These are phyloP conservation scores for Colletotrichum paranaense DNA, from an alignment of 2,329 filamentous ascomycete genomes.

Conservation along the genomic window DNA sequence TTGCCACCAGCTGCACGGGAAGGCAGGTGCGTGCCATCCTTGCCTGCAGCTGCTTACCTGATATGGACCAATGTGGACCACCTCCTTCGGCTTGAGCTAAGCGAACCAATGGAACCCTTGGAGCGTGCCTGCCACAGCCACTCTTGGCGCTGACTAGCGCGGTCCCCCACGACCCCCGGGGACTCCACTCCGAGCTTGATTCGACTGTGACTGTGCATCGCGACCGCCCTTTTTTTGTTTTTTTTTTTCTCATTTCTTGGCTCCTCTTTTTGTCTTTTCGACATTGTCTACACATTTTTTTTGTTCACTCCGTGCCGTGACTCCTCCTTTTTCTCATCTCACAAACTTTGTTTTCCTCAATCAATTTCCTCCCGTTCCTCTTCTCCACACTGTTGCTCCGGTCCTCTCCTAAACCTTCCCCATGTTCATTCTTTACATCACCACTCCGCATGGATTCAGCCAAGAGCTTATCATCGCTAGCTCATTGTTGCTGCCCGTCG, in stretches of 20 bases:
- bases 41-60: slow-evolving; percentile 2
- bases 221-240: not conserved
- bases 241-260: not conserved
- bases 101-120: slow-evolving; percentile 11
- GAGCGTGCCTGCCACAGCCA: slow-evolving; percentile 11
- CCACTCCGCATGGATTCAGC: not conserved
- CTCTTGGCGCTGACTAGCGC: slow-evolving; percentile 26
- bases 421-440: not conserved
- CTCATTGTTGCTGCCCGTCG: not conserved
- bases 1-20: slow-evolving; percentile 11
- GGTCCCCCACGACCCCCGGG: not conserved
- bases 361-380: not conserved
- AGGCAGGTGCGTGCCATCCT: slow-evolving; percentile 1
- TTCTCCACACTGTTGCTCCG: not conserved
- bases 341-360: not conserved
- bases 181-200: slow-evolving; percentile 21
- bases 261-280: not conserved
- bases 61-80: not conserved
- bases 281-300: not conserved
- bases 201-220: slow-evolving; percentile 17
- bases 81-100: not conserved
- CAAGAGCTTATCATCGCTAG: not conserved
- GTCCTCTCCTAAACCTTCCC: not conserved
- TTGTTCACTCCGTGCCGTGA: not conserved
- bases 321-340: not conserved